Percentiles rank a stretch among this genome's conserved stretches.
Conservation (phyloP, 2,329 filamentous ascomycete genomes). For the Aureobasidium pullulans region DNA sequence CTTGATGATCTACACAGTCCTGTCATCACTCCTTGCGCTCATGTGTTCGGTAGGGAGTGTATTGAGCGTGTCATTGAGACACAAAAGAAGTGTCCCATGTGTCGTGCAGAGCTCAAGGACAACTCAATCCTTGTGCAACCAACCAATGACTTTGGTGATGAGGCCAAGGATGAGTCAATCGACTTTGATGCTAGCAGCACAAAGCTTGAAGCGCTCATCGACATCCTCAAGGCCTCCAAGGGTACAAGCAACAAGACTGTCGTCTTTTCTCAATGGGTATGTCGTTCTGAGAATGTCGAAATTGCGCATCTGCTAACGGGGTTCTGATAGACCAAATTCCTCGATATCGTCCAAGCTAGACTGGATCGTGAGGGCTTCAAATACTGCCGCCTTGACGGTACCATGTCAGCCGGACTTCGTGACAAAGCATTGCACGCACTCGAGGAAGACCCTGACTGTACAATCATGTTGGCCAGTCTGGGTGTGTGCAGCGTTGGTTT, state of each 20-base stretch:
- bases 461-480: slow-evolving; percentile 73
- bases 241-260: slow-evolving; percentile 62
- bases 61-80: slow-evolving; percentile 66
- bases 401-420: slow-evolving; percentile 63
- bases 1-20: slow-evolving; percentile 64
- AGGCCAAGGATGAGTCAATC: slow-evolving; percentile 37
- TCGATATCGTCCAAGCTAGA: slow-evolving; percentile 63
- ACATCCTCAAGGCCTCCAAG: slow-evolving; percentile 64
- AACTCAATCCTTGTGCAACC: slow-evolving; percentile 57
- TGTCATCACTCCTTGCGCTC: slow-evolving; percentile 78
- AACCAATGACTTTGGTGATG: slow-evolving; percentile 43
- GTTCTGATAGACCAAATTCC: slow-evolving; percentile 42
- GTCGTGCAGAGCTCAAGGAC: slow-evolving; percentile 60
- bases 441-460: slow-evolving; percentile 58
- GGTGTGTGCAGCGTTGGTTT: slow-evolving; percentile 78
- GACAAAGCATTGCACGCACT: slow-evolving; percentile 64
- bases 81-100: slow-evolving; percentile 79
- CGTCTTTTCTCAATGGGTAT: slow-evolving; percentile 64
- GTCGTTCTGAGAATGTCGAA: slow-evolving; percentile 33
- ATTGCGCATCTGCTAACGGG: not conserved
- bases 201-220: slow-evolving; percentile 73
- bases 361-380: slow-evolving; percentile 53
- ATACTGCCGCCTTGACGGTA: slow-evolving; percentile 71
- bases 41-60: slow-evolving; percentile 68
- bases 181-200: slow-evolving; percentile 62